These are phyloP conservation scores for Fusarium nanum DNA, from an alignment of 2,329 filamentous ascomycete species.

Conservation along the genomic window DNA sequence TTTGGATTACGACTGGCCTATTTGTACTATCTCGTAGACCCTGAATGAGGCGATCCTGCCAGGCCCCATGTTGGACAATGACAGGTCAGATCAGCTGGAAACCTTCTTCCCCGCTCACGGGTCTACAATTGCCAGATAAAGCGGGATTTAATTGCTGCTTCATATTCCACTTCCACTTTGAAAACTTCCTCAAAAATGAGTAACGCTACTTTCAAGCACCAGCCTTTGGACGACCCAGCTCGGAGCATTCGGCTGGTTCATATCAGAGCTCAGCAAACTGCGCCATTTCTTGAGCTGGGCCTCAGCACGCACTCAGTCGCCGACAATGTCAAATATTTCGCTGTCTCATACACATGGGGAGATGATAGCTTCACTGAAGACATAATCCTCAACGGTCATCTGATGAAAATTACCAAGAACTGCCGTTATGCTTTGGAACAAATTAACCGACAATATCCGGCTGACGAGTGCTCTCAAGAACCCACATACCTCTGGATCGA, in stretches of 20 bases:
- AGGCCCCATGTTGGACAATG: no score
- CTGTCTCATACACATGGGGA: neutral
- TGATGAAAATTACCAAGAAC: neutral
- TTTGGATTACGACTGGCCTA: no score
- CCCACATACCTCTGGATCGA: neutral
- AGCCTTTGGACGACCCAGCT: neutral
- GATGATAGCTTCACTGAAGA: neutral
- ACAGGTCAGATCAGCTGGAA: no score
- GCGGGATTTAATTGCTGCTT: no score
- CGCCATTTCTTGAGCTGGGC: neutral
- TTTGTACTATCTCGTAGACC: no score
- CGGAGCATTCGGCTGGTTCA: neutral
- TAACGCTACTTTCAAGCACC: neutral
- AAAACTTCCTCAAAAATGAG: no score
- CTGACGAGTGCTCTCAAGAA: fast-evolving
- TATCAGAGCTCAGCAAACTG: neutral
- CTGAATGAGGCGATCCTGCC: no score
- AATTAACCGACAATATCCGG: neutral
- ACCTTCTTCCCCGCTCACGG: no score
- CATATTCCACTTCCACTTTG: no score
- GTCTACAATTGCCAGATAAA: no score
- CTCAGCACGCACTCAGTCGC: neutral
- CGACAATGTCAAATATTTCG: neutral
- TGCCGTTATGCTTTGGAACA: neutral
- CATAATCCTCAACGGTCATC: neutral